Conservation (phyloP, 345 rosid genomes). For the Bretschneidera sinensis region DNA sequence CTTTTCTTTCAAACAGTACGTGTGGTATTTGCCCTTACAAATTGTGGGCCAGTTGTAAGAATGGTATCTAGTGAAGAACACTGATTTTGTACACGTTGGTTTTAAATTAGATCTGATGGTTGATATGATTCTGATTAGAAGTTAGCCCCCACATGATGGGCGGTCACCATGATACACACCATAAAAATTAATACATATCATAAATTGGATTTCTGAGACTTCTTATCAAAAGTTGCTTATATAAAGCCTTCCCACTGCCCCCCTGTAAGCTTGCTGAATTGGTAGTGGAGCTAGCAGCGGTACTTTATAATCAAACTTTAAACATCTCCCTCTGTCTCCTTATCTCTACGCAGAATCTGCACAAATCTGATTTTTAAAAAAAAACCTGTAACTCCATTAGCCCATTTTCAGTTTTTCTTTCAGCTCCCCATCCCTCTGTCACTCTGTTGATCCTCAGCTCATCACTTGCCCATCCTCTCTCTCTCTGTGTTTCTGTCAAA, state of each 20-base stretch:
- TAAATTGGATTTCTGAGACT: not conserved
- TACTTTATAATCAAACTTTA: constrained; percentile 9
- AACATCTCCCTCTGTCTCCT: constrained; percentile 1
- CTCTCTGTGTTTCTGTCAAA: not conserved
- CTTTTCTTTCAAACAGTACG: constrained; percentile 2
- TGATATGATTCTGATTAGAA: constrained; percentile 7
- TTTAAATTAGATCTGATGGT: constrained; percentile 8
- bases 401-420: constrained; percentile 1
- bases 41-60: constrained; percentile 4
- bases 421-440: constrained; percentile 29
- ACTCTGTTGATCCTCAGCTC: constrained; percentile 9
- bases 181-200: not conserved
- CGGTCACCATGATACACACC: constrained; percentile 16
- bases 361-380: constrained; percentile 14
- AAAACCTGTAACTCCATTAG: constrained; percentile 15
- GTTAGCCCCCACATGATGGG: constrained; percentile 18
- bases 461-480: constrained; percentile 7
- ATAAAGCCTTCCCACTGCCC: constrained; percentile 10
- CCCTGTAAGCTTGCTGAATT: constrained; percentile 4
- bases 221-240: constrained; percentile 24
- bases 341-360: constrained; percentile 24
- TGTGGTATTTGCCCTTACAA: constrained; percentile 1
- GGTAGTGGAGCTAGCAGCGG: not conserved
- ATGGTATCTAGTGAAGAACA: not conserved
- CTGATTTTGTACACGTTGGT: not conserved